phyloP scores from a whole-genome alignment of 2,329 filamentous ascomycete genomes.

The Penicillium sclerotiorum region DNA sequence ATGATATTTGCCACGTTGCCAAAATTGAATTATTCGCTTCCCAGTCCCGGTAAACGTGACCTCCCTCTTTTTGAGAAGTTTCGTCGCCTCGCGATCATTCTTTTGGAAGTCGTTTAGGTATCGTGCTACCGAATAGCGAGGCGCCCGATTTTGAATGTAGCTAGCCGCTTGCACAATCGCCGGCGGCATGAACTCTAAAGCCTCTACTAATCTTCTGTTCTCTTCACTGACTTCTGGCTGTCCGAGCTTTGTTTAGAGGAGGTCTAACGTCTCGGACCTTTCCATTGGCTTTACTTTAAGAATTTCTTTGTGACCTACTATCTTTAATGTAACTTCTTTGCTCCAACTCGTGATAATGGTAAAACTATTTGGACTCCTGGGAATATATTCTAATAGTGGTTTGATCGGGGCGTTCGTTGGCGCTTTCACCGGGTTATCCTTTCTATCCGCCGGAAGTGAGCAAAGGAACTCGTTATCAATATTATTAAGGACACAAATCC shows the following conservation, averaged over 20 bases:
- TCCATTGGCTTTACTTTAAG: neutral
- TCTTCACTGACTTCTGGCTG: neutral
- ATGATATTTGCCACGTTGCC: slow-evolving; percentile 37
- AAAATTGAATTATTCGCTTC: slow-evolving; percentile 29
- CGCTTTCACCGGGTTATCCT: too few species aligned
- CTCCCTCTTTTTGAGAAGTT: slow-evolving; percentile 33
- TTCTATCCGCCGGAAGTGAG: too few species aligned
- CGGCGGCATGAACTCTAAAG: slow-evolving; percentile 32
- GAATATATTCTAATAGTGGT: too few species aligned
- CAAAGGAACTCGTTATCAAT: too few species aligned
- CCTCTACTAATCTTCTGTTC: slow-evolving; percentile 1
- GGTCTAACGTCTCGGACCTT: slow-evolving; percentile 26
- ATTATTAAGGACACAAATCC: too few species aligned
- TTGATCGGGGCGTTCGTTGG: too few species aligned
- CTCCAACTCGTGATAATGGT: too few species aligned
- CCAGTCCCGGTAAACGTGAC: slow-evolving; percentile 22
- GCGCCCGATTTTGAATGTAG: slow-evolving; percentile 26
- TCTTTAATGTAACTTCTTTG: too few species aligned
- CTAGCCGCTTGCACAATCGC: slow-evolving; percentile 26
- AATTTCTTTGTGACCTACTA: too few species aligned
- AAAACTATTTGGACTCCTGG: too few species aligned
- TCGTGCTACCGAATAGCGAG: slow-evolving; percentile 4
- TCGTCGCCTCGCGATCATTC: slow-evolving; percentile 29
- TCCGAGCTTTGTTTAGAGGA: slow-evolving; percentile 33
- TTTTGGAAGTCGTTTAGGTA: slow-evolving; percentile 33